These are phyloP conservation scores for Panus rudis DNA, from an alignment of 768 basidiomycete genomes.

Conservation along the genomic window DNA sequence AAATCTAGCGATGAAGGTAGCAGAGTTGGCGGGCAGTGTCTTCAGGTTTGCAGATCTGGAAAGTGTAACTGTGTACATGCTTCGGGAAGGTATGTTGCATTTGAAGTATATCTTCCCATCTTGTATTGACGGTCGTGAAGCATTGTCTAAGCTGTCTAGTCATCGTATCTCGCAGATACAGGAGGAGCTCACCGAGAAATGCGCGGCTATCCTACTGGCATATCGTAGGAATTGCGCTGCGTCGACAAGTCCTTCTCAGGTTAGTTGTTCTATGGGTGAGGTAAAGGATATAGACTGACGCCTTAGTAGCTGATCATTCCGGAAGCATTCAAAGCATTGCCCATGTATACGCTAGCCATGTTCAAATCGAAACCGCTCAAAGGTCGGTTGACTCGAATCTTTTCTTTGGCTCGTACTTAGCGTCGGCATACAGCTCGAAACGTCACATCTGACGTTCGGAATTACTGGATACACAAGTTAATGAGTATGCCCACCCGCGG, in stretches of 20 bases:
- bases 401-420: not conserved
- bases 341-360: conserved; percentile 73
- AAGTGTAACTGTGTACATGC: conserved; percentile 61
- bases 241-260: conserved; percentile 71
- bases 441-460: conserved; percentile 92
- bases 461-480: conserved; percentile 74
- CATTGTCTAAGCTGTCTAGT: conserved; percentile 54
- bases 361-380: conserved; percentile 91
- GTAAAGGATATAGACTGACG: conserved; percentile 3
- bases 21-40: conserved; percentile 80
- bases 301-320: conserved; percentile 80
- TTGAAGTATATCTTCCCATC: not conserved
- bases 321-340: conserved; percentile 84
- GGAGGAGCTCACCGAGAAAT: conserved; percentile 79
- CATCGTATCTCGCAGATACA: conserved; percentile 69
- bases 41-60: conserved; percentile 92
- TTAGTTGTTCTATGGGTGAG: conserved; percentile 21
- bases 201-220: conserved; percentile 72
- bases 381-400: conserved; percentile 39
- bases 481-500: conserved; percentile 61
- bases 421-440: conserved; percentile 53
- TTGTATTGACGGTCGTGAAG: conserved; percentile 32
- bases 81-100: conserved; percentile 58
- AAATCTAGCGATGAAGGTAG: conserved; percentile 81
- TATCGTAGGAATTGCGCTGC: conserved; percentile 88